These are phyloP conservation scores for Pelargonium australe DNA, from an alignment of 441 rosid species.

Conservation along the genomic window DNA sequence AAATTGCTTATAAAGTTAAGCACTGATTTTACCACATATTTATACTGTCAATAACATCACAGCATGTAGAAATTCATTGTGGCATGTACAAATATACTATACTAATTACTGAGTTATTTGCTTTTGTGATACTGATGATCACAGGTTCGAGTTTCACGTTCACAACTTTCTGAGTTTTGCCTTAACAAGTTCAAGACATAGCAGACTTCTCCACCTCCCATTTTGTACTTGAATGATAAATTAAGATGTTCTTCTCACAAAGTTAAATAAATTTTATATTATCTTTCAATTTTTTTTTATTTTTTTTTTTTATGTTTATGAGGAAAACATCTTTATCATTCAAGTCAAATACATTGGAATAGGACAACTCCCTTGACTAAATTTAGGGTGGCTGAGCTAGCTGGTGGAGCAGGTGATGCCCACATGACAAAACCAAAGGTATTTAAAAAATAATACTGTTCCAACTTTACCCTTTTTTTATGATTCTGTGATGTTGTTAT, in stretches of 20 bases:
- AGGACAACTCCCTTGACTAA: no score
- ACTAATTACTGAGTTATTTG: not conserved
- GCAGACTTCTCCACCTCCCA: no score
- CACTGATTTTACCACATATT: constrained; percentile 4
- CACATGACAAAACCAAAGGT: not conserved
- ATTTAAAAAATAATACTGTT: not conserved
- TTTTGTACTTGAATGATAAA: no score
- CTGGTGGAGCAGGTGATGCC: not conserved
- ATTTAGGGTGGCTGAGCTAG: constrained; percentile 3
- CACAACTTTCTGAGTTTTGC: no score
- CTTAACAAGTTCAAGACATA: no score
- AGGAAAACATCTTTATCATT: not conserved
- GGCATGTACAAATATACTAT: not conserved
- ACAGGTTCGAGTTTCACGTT: no score
- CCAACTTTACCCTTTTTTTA: not conserved
- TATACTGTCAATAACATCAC: not conserved
- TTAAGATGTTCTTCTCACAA: no score
- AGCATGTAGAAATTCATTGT: not conserved
- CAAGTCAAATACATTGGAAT: constrained; percentile 1
- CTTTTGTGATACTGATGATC: no score
- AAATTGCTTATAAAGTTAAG: not conserved
- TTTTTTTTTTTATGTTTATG: no score
- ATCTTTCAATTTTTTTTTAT: no score
- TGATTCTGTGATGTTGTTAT: not conserved
- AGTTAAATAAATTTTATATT: no score